These are phyloP conservation scores for Nitzschia putrida DNA, from an alignment of 108 stramenopile species.

Conservation along the genomic window DNA sequence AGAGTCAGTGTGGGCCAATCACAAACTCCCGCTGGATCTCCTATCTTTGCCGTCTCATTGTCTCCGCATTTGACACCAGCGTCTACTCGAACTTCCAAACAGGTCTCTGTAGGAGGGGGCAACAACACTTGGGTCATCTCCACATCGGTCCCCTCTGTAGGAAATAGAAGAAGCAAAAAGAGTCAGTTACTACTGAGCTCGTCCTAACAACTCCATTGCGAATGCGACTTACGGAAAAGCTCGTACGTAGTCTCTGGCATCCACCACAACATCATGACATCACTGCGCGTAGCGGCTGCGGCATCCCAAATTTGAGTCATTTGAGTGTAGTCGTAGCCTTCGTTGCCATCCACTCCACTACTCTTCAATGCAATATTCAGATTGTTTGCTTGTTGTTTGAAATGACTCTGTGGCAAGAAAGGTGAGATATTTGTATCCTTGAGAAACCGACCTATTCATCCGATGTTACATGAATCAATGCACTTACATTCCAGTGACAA, in stretches of 20 bases:
- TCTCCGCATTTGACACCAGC: conserved; percentile 12
- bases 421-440: background rate
- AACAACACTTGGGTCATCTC: conserved; percentile 28
- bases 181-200: conserved; percentile 13
- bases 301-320: conserved; percentile 45
- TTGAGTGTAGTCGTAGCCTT: conserved; percentile 13
- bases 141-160: conserved; percentile 15
- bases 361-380: conserved; percentile 13
- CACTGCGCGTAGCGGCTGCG: conserved; percentile 36
- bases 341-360: background rate
- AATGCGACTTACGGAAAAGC: conserved; percentile 3
- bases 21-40: conserved; percentile 34
- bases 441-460: too few relatives aligned
- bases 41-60: conserved; percentile 11
- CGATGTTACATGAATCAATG: conserved; percentile 3
- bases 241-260: conserved; percentile 30
- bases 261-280: conserved; percentile 37
- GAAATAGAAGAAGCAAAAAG: conserved; percentile 6
- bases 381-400: conserved; percentile 15
- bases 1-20: conserved; percentile 4
- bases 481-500: conserved; percentile 18
- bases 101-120: conserved; percentile 19
- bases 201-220: too few relatives aligned
- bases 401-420: background rate
- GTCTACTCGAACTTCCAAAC: conserved; percentile 11